Conservation (phyloP, 352 stramenopile species). For the Phytophthora meadii region DNA sequence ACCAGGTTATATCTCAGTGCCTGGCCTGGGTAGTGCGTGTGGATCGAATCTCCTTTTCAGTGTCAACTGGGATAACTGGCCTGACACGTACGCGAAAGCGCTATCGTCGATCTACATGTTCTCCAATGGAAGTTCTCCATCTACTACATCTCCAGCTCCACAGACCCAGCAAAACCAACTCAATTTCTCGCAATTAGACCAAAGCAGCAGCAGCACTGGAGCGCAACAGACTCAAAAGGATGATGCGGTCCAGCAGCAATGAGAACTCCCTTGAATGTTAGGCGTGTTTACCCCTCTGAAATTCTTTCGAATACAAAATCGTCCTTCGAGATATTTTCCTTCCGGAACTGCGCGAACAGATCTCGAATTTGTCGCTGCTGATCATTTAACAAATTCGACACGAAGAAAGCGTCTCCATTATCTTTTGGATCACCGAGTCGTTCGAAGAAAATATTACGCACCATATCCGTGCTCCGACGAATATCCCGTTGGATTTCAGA, state of each 20-base stretch:
- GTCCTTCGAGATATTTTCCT: background rate
- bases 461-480: constrained; percentile 3
- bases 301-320: background rate
- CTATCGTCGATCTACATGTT: constrained; percentile 40
- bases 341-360: constrained; percentile 15
- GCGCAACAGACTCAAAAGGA: constrained; percentile 1
- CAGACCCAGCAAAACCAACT: constrained; percentile 8
- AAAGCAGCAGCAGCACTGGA: constrained; percentile 1
- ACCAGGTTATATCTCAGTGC: constrained; percentile 35
- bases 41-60: constrained; percentile 39
- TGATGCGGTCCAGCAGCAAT: constrained; percentile 5
- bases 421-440: constrained; percentile 10
- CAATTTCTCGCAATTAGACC: constrained; percentile 13
- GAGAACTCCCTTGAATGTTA: background rate
- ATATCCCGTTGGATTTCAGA: constrained; percentile 27
- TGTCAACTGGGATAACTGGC: constrained; percentile 39
- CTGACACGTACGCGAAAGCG: constrained; percentile 31
- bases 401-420: constrained; percentile 19
- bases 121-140: background rate
- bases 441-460: constrained; percentile 20
- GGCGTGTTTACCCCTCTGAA: background rate
- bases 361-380: constrained; percentile 22
- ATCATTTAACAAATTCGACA: constrained; percentile 18
- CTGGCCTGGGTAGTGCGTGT: constrained; percentile 36
- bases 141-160: background rate